Conservation (phyloP, 139 green algal species). For the Astrephomene gubernaculifera region DNA sequence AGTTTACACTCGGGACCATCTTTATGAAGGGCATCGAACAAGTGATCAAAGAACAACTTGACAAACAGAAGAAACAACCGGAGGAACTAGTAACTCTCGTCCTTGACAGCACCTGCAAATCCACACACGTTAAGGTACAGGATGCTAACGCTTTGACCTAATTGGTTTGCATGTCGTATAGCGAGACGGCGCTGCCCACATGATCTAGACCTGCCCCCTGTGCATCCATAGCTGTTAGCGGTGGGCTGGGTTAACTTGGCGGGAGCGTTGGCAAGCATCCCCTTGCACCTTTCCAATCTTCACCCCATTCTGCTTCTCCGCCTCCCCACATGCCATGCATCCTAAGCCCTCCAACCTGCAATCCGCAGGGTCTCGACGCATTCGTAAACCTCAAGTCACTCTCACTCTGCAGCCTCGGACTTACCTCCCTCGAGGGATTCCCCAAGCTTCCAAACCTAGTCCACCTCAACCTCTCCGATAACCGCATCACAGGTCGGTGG, state of each 20-base stretch:
- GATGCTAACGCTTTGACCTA: too few relatives aligned
- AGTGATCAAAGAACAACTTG: constrained; percentile 25
- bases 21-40: constrained; percentile 46
- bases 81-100: background rate
- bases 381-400: constrained; percentile 33
- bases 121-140: constrained; percentile 15
- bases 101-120: constrained; percentile 23
- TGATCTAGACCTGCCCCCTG: too few relatives aligned
- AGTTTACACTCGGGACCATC: background rate
- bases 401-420: constrained; percentile 4
- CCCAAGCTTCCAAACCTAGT: constrained; percentile 37
- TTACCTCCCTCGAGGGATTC: constrained; percentile 38
- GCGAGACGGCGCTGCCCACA: too few relatives aligned
- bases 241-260: too few relatives aligned
- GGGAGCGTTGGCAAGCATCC: too few relatives aligned
- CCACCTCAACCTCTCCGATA: constrained; percentile 24
- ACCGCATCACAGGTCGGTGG: constrained; percentile 38
- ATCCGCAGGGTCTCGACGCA: constrained; percentile 35
- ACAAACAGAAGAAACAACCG: constrained; percentile 25
- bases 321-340: too few relatives aligned
- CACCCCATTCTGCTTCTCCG: too few relatives aligned
- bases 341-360: too few relatives aligned
- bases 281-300: too few relatives aligned
- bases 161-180: too few relatives aligned
- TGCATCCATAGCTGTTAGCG: too few relatives aligned